These are phyloP conservation scores for Blastobotrys proliferans DNA, from an alignment of 1,139 yeast species.

Conservation along the genomic window DNA sequence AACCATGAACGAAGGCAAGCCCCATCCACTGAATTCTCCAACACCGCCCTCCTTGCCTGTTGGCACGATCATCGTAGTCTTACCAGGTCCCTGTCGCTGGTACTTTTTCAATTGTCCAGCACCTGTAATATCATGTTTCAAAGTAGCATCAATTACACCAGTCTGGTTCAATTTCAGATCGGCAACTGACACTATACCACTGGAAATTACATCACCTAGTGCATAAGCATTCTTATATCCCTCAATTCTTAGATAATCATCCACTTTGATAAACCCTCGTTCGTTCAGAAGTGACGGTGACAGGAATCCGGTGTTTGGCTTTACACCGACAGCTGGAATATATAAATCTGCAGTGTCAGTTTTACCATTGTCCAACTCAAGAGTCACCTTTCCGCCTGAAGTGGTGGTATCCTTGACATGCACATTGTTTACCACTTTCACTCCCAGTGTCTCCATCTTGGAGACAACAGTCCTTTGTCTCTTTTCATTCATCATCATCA, in stretches of 20 bases:
- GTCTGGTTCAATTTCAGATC: slow-evolving; percentile 19
- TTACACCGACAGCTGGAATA: slow-evolving; percentile 23
- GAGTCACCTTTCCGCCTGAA: slow-evolving; percentile 5
- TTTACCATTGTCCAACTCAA: slow-evolving; percentile 19
- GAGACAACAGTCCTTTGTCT: slow-evolving; percentile 14
- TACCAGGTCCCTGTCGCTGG: not conserved
- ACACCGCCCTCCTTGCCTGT: slow-evolving; percentile 24
- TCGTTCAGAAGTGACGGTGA: slow-evolving; percentile 19
- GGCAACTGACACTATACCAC: slow-evolving; percentile 17
- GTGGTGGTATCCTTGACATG: slow-evolving; percentile 13
- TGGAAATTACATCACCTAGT: slow-evolving; percentile 27
- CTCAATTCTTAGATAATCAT: slow-evolving; percentile 23
- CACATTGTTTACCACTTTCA: slow-evolving; percentile 21
- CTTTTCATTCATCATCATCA: slow-evolving; percentile 19
- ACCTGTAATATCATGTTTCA: slow-evolving; percentile 18
- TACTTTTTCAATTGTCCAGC: not conserved
- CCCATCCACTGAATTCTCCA: slow-evolving; percentile 22
- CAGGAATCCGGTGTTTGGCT: slow-evolving; percentile 27
- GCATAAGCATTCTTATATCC: slow-evolving; percentile 25
- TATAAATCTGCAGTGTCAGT: slow-evolving; percentile 19
- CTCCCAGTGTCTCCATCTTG: slow-evolving; percentile 22
- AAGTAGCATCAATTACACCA: slow-evolving; percentile 16
- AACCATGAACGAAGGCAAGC: slow-evolving; percentile 23
- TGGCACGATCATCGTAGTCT: slow-evolving; percentile 19
- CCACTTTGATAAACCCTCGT: slow-evolving; percentile 21